Conservation (phyloP, 441 rosid species). For the Melastoma candidum region DNA sequence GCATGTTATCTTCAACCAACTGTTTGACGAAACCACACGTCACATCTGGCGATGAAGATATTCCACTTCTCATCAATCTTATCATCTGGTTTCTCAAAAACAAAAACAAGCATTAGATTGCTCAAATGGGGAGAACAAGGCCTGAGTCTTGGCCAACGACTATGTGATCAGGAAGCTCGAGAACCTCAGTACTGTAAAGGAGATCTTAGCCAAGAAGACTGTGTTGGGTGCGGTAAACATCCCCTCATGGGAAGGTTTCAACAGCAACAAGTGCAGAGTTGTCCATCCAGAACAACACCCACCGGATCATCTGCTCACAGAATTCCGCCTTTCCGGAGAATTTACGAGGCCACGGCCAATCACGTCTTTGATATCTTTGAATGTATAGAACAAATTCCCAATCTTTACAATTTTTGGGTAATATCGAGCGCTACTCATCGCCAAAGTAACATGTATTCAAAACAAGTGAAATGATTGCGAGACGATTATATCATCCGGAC, state of each 20-base stretch:
- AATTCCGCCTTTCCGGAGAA: conserved; percentile 43
- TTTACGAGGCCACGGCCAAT: conserved; percentile 21
- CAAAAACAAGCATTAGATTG: conserved; percentile 35
- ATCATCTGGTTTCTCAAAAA: too few species aligned
- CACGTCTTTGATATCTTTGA: too few species aligned
- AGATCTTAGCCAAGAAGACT: conserved; percentile 44
- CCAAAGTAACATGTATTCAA: too few species aligned
- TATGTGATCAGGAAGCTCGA: conserved; percentile 69
- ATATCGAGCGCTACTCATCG: too few species aligned
- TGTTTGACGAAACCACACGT: too few species aligned
- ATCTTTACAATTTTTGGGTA: too few species aligned
- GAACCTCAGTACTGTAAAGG: conserved; percentile 58
- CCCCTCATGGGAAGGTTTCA: conserved; percentile 66
- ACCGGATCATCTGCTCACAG: conserved; percentile 68
- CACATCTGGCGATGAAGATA: too few species aligned
- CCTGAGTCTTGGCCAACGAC: conserved; percentile 59
- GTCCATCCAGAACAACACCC: conserved; percentile 57
- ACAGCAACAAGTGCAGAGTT: conserved; percentile 50
- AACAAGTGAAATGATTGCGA: too few species aligned
- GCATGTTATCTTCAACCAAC: too few species aligned
- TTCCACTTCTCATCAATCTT: too few species aligned
- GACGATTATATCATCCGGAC: too few species aligned
- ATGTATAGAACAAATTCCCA: too few species aligned
- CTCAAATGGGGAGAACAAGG: conserved; percentile 62
- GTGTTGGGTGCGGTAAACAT: conserved; percentile 54